Base-by-base conservation (phyloP, 2,329 filamentous ascomycete species). In the Ceratocystis destructans region DNA sequence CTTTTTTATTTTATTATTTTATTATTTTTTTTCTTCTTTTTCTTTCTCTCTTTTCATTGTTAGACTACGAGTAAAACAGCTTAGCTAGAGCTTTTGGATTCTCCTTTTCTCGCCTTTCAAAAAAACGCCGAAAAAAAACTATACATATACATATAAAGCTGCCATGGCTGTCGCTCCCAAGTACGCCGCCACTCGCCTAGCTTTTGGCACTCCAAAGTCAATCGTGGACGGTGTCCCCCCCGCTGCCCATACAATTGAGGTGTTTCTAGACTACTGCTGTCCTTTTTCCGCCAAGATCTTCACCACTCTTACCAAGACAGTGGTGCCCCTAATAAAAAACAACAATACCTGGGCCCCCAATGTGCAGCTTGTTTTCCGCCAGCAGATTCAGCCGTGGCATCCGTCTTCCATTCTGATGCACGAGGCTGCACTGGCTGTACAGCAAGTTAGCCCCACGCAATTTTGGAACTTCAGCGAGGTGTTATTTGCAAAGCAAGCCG, bases 311-410 rank as follows among this genome's bases (percentile, higher is more conserved):
- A 86, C 87, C 76, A 78, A 76, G 67, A 76, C 79, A 37, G 83
- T 96, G 67, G 79, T 83, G 68, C 87, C 89, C 0, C 74, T 83
- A 61, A 80, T 96, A 71, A 79, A 81, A 69, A 71, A 79, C 62
- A 85, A 85, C 71, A 85, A 88, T 69, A 71, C 77, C 28, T 80
- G 78, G 74, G 74, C 78, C 15, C 70, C 78, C 68, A 81, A 80
- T 69, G 77, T 96, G 2, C 82, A 88, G 71, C 80, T 96, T 71
- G 83, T 97, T 72, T 89, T 96, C 80, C 87, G 92, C 62, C 92
- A 93, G 74, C 91, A 96, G 74, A 84, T 96, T 72, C 91, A 96
- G 78, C 90, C 91, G 15, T 96, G 93, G 93, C 92, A 97, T 77
- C 93, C 93, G 1, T 90, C 88, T 22, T 91, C 85, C 50, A 91